A percentile compares a stretch with the other conserved stretches of the same genome.
Evolutionary conservation across 2,329 filamentous ascomycete species (phyloP).

Genomic region (Cladosporium phlei): DNA sequence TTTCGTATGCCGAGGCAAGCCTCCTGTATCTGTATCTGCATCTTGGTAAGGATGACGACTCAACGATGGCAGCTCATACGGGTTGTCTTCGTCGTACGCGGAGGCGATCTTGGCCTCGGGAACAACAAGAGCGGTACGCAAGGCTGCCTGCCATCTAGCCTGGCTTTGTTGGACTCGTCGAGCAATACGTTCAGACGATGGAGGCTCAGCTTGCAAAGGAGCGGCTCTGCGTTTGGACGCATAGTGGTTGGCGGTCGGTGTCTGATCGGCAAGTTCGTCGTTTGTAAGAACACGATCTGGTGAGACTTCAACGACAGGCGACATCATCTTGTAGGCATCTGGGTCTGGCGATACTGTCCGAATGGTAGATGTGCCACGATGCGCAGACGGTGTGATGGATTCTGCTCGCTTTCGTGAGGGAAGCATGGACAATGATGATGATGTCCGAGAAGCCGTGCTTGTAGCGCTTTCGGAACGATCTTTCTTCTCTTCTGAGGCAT

Average conservation of each 20-base stretch:
- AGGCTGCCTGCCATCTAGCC: conserved; percentile 39
- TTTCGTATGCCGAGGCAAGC: conserved; percentile 21
- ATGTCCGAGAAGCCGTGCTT: conserved; percentile 37
- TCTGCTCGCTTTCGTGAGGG: conserved; percentile 20
- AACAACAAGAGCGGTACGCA: conserved; percentile 26
- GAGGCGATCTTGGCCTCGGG: not conserved
- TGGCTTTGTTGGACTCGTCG: conserved; percentile 35
- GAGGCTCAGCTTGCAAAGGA: conserved; percentile 24
- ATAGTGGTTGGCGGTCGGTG: not conserved
- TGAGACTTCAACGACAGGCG: conserved; percentile 24
- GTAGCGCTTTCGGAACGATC: not conserved
- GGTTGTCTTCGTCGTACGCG: conserved; percentile 22
- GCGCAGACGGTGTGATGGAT: not conserved
- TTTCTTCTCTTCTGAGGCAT: not conserved
- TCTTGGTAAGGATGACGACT: conserved; percentile 14
- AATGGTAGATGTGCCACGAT: conserved; percentile 21
- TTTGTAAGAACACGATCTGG: not conserved
- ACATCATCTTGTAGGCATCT: conserved; percentile 18
- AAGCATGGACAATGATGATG: conserved; percentile 16
- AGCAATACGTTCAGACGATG: conserved; percentile 38
- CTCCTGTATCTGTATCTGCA: conserved; percentile 15
- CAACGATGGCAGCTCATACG: conserved; percentile 29
- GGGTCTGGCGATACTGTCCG: conserved; percentile 26
- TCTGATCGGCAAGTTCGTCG: not conserved
- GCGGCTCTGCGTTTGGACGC: not conserved